Percentiles rank a stretch among this genome's conserved stretches.
These are phyloP conservation scores for Monascus ruber DNA, from an alignment of 2,329 filamentous ascomycete genomes.

Conservation along the genomic window DNA sequence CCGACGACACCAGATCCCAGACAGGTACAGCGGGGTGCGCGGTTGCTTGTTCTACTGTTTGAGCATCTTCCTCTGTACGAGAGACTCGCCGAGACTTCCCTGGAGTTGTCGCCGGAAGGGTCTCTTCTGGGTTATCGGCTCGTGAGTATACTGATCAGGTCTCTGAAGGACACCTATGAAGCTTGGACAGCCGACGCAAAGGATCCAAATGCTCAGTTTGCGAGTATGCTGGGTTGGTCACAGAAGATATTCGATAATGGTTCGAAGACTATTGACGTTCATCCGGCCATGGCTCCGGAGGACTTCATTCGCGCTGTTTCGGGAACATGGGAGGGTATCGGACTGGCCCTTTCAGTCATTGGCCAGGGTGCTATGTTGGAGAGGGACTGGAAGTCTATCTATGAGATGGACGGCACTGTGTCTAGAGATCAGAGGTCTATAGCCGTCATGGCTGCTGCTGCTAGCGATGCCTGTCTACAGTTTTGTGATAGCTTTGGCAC, in stretches of 20 bases:
- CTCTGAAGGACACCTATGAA: slow-evolving; percentile 6
- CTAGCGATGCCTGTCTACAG: slow-evolving; percentile 19
- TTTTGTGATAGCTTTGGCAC: slow-evolving; percentile 8
- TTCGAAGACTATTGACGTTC: slow-evolving; percentile 5
- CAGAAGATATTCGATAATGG: slow-evolving; percentile 9
- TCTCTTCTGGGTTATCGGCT: slow-evolving; percentile 11
- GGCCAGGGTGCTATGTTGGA: slow-evolving; percentile 7
- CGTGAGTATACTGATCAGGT: slow-evolving; percentile 8
- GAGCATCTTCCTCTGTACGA: slow-evolving; percentile 12
- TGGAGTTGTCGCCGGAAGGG: slow-evolving; percentile 9
- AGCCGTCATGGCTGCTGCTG: slow-evolving; percentile 5
- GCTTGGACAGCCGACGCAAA: slow-evolving; percentile 2
- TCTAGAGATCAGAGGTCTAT: slow-evolving; percentile 5
- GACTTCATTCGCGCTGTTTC: slow-evolving; percentile 8
- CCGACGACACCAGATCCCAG: too few species aligned
- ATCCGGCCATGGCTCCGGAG: slow-evolving; percentile 9
- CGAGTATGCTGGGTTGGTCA: slow-evolving; percentile 1
- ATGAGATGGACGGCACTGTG: slow-evolving; percentile 2
- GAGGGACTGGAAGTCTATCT: slow-evolving; percentile 2
- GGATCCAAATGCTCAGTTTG: slow-evolving; percentile 3
- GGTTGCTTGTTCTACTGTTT: slow-evolving; percentile 8
- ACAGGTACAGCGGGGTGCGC: slow-evolving; percentile 13
- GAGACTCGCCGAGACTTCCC: slow-evolving; percentile 5
- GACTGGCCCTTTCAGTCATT: slow-evolving; percentile 10
- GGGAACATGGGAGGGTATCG: slow-evolving; percentile 14